These are phyloP conservation scores for Balamuthia mandrillaris DNA, from an alignment of 208 protist species.

Conservation along the genomic window DNA sequence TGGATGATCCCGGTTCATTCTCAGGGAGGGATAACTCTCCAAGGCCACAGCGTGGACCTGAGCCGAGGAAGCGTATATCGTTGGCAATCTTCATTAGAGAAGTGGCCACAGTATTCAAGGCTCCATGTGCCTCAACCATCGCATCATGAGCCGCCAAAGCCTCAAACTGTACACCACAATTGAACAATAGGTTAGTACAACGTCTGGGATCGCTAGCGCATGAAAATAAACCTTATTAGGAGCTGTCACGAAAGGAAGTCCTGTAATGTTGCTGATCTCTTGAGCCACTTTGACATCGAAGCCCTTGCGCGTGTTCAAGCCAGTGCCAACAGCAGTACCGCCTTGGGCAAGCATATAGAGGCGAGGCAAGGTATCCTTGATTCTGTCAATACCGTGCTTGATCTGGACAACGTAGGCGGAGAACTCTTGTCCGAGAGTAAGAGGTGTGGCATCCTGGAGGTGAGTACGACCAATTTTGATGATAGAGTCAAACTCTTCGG, in stretches of 20 bases:
- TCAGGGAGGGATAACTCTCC: constrained; percentile 77
- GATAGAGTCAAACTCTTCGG: constrained; percentile 71
- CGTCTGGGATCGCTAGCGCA: background rate
- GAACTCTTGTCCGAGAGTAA: constrained; percentile 82
- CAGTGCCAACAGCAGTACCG: constrained; percentile 88
- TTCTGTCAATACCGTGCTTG: constrained; percentile 58
- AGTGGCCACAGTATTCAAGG: constrained; percentile 75
- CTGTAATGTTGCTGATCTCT: constrained; percentile 61
- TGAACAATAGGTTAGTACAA: constrained; percentile 18
- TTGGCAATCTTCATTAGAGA: constrained; percentile 87
- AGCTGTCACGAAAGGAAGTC: constrained; percentile 70
- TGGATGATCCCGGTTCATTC: constrained; percentile 86
- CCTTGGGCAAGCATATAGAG: constrained; percentile 81
- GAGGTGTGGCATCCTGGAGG: constrained; percentile 84
- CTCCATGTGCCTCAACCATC: constrained; percentile 67
- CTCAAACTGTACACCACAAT: too few species aligned
- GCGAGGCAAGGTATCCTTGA: constrained; percentile 60
- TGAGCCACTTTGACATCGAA: constrained; percentile 62
- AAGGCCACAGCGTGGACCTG: constrained; percentile 81
- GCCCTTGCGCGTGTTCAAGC: constrained; percentile 70
- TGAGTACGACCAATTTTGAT: constrained; percentile 90
- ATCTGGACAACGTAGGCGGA: constrained; percentile 75
- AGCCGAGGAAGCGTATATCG: constrained; percentile 82
- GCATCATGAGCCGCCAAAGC: constrained; percentile 78
- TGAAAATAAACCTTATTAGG: constrained; percentile 66